Evolutionary conservation across 2,329 filamentous ascomycete species (phyloP), one percentile per base, ranked within the genome.

Genomic region (Fusarium poae): DNA sequence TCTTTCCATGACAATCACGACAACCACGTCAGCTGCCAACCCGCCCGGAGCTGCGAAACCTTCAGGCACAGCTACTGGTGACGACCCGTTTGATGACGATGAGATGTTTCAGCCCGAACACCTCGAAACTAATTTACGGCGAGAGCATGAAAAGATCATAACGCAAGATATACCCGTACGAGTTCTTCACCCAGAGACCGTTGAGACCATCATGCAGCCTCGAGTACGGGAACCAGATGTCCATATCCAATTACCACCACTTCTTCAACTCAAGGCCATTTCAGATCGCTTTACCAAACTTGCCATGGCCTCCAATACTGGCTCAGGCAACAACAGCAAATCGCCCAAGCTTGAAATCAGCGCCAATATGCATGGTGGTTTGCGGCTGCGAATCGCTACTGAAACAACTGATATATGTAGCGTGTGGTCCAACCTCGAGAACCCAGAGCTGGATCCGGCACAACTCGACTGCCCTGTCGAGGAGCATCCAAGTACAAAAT

Each of bases 91-190:
- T 69, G 76, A 76, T 58, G 79, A 82, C 45, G 77, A 80, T 49
- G 84, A 85, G 10, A 78, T 82, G 30, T 86, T 85, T 71, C 77
- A 81, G 61, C 81, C 81, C 43, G 82, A 84, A 59, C 80, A 87
- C 29, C 79, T 89, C 25, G 88, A 86, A 77, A 88, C 82, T 70
- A 87, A 77, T 71, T 85, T 88, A 25, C 81, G 83, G 43, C 85
- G 91, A 58, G 92, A 95, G 75, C 90, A 93, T 72, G 94, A 97
- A 78, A 97, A 96, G 67, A 86, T 97, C 72, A 92, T 99, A 75
- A 97, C 94, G 1, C 96, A 99, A 77, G 94, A 98, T 79, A 92
- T 99, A 39, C 96, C 96, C n/a, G 91, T 98, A 43, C 91, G 94
- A 20, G 94, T 99, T 2, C 86, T 99, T 12, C 89, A 92, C 60